phyloP scores from a whole-genome alignment of 306 rosid genomes.

The Astragalus glycyphyllos region DNA sequence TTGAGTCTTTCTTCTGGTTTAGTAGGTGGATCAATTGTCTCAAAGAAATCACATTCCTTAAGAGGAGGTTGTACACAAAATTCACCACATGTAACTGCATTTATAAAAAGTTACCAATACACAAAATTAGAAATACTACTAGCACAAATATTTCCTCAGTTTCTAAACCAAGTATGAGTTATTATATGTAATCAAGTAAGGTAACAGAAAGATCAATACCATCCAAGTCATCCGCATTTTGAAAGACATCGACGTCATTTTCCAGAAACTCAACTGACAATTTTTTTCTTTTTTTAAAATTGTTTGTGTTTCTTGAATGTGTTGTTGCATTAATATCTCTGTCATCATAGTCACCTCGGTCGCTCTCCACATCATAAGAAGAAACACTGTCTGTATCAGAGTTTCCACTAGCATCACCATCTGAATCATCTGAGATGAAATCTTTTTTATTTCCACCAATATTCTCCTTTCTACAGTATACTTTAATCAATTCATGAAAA shows the following conservation, averaged over 20 bases:
- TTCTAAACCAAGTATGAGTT: conserved; percentile 33
- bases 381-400: conserved; percentile 53
- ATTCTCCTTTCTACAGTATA: conserved; percentile 56
- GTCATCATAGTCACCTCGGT: conserved; percentile 51
- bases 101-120: conserved; percentile 35
- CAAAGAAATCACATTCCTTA: conserved; percentile 46
- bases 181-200: conserved; percentile 14
- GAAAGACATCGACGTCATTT: conserved; percentile 73
- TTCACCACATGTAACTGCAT: conserved; percentile 73
- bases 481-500: conserved; percentile 64
- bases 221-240: conserved; percentile 77
- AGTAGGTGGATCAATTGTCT: conserved; percentile 51
- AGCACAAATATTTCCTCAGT: conserved; percentile 18
- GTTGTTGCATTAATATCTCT: conserved; percentile 40
- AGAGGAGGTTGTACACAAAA: conserved; percentile 61
- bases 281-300: conserved; percentile 57
- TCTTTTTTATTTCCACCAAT: conserved; percentile 51
- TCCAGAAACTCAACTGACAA: conserved; percentile 83
- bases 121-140: conserved; percentile 16
- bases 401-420: conserved; percentile 39
- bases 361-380: conserved; percentile 50
- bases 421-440: conserved; percentile 46
- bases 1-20: conserved; percentile 55
- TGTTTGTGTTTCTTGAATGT: conserved; percentile 47
- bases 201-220: conserved; percentile 57